These are phyloP conservation scores for Chondrus crispus DNA, from an alignment of 23 red algal genomes.

Conservation along the genomic window DNA sequence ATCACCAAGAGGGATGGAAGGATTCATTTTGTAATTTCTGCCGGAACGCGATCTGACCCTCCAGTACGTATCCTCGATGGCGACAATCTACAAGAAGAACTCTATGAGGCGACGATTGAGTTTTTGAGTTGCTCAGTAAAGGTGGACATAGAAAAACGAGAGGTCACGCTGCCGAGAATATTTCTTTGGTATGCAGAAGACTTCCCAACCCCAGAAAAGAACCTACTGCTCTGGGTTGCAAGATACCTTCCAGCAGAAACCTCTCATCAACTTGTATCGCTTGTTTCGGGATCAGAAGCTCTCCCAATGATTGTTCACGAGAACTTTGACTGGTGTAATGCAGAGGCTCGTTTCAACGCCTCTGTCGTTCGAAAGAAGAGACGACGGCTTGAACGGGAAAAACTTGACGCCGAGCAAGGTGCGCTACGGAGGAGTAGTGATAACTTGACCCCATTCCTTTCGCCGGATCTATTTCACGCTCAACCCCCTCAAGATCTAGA, in stretches of 20 bases:
- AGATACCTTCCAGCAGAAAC: constrained; percentile 68
- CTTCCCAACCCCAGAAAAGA: constrained; percentile 56
- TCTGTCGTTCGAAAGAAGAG: constrained; percentile 92
- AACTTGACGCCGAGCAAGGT: no score
- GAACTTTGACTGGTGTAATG: constrained; percentile 89
- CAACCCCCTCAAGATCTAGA: no score
- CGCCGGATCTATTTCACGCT: no score
- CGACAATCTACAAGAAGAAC: constrained; percentile 86
- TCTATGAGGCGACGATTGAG: constrained; percentile 76
- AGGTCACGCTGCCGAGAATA: constrained; percentile 85
- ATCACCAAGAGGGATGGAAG: constrained; percentile 80
- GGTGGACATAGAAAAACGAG: constrained; percentile 40
- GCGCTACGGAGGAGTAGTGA: no score
- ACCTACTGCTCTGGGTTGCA: constrained; percentile 77
- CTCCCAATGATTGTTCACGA: constrained; percentile 70
- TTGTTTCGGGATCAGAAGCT: constrained; percentile 30
- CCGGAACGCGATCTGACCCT: constrained; percentile 91
- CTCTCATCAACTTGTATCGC: constrained; percentile 36
- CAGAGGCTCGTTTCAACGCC: constrained; percentile 88
- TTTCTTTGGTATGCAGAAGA: constrained; percentile 97
- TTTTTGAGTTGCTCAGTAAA: constrained; percentile 85
- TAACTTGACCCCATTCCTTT: no score
- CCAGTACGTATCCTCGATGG: constrained; percentile 97
- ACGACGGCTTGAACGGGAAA: constrained; percentile 69
- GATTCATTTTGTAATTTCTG: constrained; percentile 97